Evolutionary conservation across 495 filamentous ascomycete genomes (phyloP), one percentile per base, ranked within the genome.

Genomic region (Thermothielavioides terrestris): DNA sequence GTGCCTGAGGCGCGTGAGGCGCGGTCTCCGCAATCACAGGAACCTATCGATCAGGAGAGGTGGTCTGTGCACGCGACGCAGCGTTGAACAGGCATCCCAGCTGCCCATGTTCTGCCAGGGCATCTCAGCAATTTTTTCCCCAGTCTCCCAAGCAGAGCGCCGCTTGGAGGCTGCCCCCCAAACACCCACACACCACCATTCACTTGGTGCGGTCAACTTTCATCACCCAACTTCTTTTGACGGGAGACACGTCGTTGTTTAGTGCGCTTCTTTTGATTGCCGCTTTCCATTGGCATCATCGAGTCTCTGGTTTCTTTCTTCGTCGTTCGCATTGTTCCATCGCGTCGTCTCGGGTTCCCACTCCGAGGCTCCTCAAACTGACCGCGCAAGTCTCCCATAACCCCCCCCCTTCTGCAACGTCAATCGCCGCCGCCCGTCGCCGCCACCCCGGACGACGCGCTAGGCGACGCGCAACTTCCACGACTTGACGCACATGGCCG

Each of bases 51-150:
- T 55, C 48, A 31, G 42, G 17, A 42, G 22, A 20, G 9, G 14
- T 56, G 53, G 53, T 23, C 53, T 44, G 53, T 56, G 53, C 53
- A 42, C 40, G 32, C 32, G 40, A 17, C 26, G n/a, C n/a, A n/a
- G n/a, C n/a, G n/a, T n/a, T 25, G 12, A 26, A 17, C 48, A 46
- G 42, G 42, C n/a, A 42, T 43, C 43, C 32, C 39, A 56, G 53
- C 53, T 47, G 42, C 48, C 48, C 43, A 42, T 47, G 47, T 38
- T 41, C 43, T 38, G 15, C 37, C 8, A 40, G 42, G 42, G 20
- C 37, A 31, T 39, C 23, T 28, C 39, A 7, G 30, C 20, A 45
- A 36, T 46, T 55, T 55, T 52, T 56, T 44, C 50, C 23, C 42
- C 26, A 35, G 42, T 15, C 26, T 17, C 20, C 26, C 27, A 10